Evolutionary conservation across 441 rosid genomes (phyloP), one percentile per base, ranked within the genome.

Genomic region (Gossypium davidsonii): DNA sequence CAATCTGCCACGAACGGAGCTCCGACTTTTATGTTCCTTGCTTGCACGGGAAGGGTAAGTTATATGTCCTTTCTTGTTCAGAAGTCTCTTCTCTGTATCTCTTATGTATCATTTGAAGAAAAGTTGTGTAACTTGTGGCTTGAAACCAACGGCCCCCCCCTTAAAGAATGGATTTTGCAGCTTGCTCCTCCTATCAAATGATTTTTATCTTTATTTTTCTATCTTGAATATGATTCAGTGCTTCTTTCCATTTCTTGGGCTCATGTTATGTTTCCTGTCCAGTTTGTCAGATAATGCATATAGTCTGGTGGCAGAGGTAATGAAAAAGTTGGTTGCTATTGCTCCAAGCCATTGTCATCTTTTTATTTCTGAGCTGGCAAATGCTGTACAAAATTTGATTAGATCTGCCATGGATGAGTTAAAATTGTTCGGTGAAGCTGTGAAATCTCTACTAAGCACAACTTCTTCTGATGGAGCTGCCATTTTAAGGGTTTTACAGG

Each of bases 31-130:
- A 37, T 93, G 98, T 76, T 95, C 98, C 37, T 88, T 95, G 78
- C 99, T 95, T 75, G 97, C 97, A 59, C 90, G 96, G 72, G 99
- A 95, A 84, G 98, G 99, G 99, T 95, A 91, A 71, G 78, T 46
- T 25, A 46, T 31, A 25, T 49, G 31, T 12, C 25, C 8, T 6
- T 49, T 59, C 17, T 44, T 53, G n/a, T 5, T 52, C 46, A 10
- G 61, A 15, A 68, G 61, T 17, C 28, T 52, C 10, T 48, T 68
- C 11, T 31, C 15, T 65, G 12, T 44, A 42, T 42, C 57, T 65
- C 55, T 20, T 39, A 6, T 12, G 31, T 3, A 0, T 23, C 20
- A 2, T 39, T 64, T 65, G 70, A 11, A 44, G 70, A 64, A 64
- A 64, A 44, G 69, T 64, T 66, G 42, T 49, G 57, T 25, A 25